A percentile compares a stretch with the other conserved stretches of the same genome.
Conservation (phyloP, 2,329 filamentous ascomycete genomes). For the Fusarium odoratissimum region DNA sequence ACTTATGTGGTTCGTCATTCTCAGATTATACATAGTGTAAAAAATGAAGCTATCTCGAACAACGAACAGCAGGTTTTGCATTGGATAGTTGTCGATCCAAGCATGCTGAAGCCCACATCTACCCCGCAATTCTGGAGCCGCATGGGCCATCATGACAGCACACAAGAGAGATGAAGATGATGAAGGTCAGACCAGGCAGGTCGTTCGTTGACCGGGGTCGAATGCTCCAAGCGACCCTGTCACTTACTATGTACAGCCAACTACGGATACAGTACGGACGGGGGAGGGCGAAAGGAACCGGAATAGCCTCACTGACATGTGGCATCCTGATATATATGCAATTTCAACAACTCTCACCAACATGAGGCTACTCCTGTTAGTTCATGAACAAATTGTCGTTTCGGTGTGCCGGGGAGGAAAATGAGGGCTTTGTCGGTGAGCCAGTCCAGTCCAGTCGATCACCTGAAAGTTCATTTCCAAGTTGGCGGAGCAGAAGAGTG, state of each 20-base stretch:
- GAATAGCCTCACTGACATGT: neutral
- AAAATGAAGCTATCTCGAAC: constrained; percentile 35
- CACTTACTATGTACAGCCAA: neutral
- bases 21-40: neutral
- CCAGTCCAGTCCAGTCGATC: neutral
- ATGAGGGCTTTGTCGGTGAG: constrained; percentile 33
- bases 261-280: neutral
- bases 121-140: constrained; percentile 40
- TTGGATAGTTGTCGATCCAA: constrained; percentile 15
- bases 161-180: constrained; percentile 22
- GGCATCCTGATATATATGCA: neutral
- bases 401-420: neutral
- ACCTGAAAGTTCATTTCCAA: constrained; percentile 14
- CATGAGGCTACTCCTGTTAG: neutral
- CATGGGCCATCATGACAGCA: constrained; percentile 29
- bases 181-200: neutral
- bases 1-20: neutral
- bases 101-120: constrained; percentile 21
- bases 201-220: constrained; percentile 11
- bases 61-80: neutral
- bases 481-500: constrained; percentile 17
- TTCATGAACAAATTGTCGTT: neutral
- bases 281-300: neutral
- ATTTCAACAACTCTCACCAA: neutral
- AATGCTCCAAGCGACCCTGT: constrained; percentile 1